Conservation (phyloP, 345 rosid species). For the Alliaria petiolata region DNA sequence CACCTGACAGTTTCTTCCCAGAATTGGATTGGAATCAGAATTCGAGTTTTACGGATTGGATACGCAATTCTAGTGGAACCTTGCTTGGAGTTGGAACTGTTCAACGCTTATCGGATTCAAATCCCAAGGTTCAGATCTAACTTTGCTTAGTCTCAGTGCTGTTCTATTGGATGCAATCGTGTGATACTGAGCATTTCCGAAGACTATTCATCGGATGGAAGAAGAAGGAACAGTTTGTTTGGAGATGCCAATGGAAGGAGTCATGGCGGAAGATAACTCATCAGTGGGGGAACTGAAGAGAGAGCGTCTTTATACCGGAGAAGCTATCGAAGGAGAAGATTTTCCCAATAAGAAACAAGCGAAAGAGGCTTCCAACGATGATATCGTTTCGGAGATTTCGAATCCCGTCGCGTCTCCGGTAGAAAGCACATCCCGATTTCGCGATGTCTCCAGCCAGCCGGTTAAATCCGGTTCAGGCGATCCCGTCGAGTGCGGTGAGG, state of each 20-base stretch:
- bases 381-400: constrained; percentile 73
- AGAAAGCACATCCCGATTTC: constrained; percentile 44
- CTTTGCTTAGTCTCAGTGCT: neutral
- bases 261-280: constrained; percentile 25
- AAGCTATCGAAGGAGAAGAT: constrained; percentile 25
- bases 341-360: constrained; percentile 54
- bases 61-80: constrained; percentile 2
- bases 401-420: constrained; percentile 65
- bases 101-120: constrained; percentile 1
- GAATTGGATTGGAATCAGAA: neutral
- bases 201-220: constrained; percentile 41
- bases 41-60: neutral
- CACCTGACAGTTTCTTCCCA: neutral
- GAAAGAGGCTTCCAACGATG: constrained; percentile 70
- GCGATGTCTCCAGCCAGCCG: constrained; percentile 52
- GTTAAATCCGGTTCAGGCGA: constrained; percentile 23
- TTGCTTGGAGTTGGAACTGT: constrained; percentile 1
- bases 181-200: neutral
- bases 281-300: constrained; percentile 43
- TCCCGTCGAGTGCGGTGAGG: constrained; percentile 26
- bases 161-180: constrained; percentile 29
- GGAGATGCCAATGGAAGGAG: constrained; percentile 34
- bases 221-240: constrained; percentile 48
- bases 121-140: constrained; percentile 21
- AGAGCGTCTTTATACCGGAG: constrained; percentile 35